Conservation (phyloP, 2,329 filamentous ascomycete genomes). For the Botryotinia convoluta region DNA sequence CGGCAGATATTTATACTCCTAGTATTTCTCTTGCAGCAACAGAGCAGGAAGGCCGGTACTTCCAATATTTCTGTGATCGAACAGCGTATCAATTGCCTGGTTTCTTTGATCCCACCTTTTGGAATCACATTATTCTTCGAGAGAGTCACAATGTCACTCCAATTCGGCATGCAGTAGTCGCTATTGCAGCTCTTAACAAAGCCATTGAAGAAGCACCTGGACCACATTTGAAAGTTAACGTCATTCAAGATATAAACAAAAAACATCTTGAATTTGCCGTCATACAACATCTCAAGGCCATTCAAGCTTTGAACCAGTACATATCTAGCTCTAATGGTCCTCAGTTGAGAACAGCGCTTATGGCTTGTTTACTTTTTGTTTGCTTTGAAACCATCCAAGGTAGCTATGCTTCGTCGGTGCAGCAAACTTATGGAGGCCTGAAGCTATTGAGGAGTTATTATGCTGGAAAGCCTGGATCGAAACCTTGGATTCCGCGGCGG, state of each 20-base stretch:
- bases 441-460: slow-evolving; percentile 48
- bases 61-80: slow-evolving; percentile 57
- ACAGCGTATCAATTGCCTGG: slow-evolving; percentile 63
- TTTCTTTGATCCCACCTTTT: slow-evolving; percentile 64
- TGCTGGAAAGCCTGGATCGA: slow-evolving; percentile 27
- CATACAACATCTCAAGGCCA: slow-evolving; percentile 56
- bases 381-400: slow-evolving; percentile 38
- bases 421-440: slow-evolving; percentile 59
- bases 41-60: slow-evolving; percentile 56
- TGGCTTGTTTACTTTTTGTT: slow-evolving; percentile 36
- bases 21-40: slow-evolving; percentile 48
- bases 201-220: slow-evolving; percentile 49
- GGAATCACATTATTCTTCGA: slow-evolving; percentile 59
- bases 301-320: slow-evolving; percentile 49
- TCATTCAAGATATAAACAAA: slow-evolving; percentile 44
- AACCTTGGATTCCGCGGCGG: slow-evolving; percentile 26
- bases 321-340: slow-evolving; percentile 44
- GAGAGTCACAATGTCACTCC: slow-evolving; percentile 59
- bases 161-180: slow-evolving; percentile 64
- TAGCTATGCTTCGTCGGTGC: slow-evolving; percentile 57
- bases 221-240: slow-evolving; percentile 35
- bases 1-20: slow-evolving; percentile 26
- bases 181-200: slow-evolving; percentile 64
- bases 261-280: slow-evolving; percentile 59
- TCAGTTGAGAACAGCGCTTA: slow-evolving; percentile 42